Percentiles rank a stretch among this genome's conserved stretches.
Conservation (phyloP, 2,329 filamentous ascomycete species). For the Colletotrichum viniferum region DNA sequence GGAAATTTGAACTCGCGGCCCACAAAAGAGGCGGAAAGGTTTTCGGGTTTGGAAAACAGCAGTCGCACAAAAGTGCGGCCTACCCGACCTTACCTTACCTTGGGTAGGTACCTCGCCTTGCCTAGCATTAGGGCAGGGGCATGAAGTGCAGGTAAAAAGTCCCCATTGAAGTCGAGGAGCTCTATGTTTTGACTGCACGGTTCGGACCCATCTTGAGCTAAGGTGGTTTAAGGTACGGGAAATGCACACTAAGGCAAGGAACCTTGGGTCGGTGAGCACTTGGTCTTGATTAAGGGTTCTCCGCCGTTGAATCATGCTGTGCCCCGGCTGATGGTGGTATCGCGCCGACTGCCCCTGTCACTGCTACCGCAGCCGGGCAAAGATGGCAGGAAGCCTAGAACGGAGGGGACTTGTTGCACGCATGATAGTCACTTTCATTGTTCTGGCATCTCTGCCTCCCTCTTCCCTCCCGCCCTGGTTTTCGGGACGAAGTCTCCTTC, state of each 20-base stretch:
- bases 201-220: neutral
- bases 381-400: neutral
- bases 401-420: neutral
- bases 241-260: neutral
- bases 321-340: neutral
- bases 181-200: neutral
- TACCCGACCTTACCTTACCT: neutral
- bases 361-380: neutral
- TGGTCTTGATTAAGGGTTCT: neutral
- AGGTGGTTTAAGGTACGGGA: neutral
- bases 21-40: neutral
- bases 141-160: neutral
- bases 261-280: neutral
- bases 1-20: neutral
- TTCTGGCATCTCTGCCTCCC: neutral
- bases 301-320: neutral
- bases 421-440: neutral
- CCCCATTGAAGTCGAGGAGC: neutral
- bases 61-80: neutral
- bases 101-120: neutral
- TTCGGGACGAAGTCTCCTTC: neutral
- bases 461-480: neutral
- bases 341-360: neutral
- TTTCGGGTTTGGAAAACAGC: neutral
- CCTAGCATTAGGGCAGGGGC: neutral